A percentile compares a stretch with the other conserved stretches of the same genome.
Evolutionary conservation across 768 basidiomycete species (phyloP).

Genomic region (Boletus sp.): DNA sequence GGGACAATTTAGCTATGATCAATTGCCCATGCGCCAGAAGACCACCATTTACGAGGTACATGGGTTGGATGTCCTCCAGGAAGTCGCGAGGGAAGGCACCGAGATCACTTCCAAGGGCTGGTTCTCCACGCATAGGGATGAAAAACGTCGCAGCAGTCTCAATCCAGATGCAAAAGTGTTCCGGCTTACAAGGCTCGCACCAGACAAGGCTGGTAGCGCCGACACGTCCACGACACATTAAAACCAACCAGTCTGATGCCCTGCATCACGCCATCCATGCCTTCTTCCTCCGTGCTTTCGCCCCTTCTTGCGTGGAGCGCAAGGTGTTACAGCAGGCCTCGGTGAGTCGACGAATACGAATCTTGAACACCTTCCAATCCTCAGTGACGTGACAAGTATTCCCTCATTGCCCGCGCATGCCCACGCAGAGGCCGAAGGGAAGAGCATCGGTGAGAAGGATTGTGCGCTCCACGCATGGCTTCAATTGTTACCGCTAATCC

Average conservation of each 20-base stretch:
- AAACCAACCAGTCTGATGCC: slow-evolving; percentile 58
- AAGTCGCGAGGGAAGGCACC: slow-evolving; percentile 9
- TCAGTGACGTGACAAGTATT: slow-evolving; percentile 73
- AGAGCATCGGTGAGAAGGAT: slow-evolving; percentile 24
- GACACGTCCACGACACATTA: slow-evolving; percentile 45
- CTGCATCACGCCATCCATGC: slow-evolving; percentile 41
- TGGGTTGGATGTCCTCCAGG: slow-evolving; percentile 14
- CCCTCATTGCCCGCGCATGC: slow-evolving; percentile 61
- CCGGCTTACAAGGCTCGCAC: slow-evolving; percentile 42
- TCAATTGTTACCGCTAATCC: slow-evolving; percentile 57
- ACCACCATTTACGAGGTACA: slow-evolving; percentile 36
- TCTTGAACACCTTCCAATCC: slow-evolving; percentile 73
- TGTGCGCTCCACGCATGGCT: slow-evolving; percentile 64
- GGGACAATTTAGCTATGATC: slow-evolving; percentile 14
- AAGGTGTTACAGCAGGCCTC: slow-evolving; percentile 78
- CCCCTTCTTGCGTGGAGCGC: slow-evolving; percentile 84
- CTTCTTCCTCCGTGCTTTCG: slow-evolving; percentile 73
- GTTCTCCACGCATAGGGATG: slow-evolving; percentile 44
- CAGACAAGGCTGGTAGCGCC: slow-evolving; percentile 8
- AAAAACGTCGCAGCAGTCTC: slow-evolving; percentile 61
- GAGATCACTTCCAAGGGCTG: slow-evolving; percentile 43
- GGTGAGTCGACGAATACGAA: slow-evolving; percentile 73
- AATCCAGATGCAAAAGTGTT: slow-evolving; percentile 90
- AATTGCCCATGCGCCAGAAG: slow-evolving; percentile 26
- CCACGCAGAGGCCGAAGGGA: slow-evolving; percentile 37